Base-by-base conservation (phyloP, 2,329 filamentous ascomycete genomes). In the Fusarium lateritium region DNA sequence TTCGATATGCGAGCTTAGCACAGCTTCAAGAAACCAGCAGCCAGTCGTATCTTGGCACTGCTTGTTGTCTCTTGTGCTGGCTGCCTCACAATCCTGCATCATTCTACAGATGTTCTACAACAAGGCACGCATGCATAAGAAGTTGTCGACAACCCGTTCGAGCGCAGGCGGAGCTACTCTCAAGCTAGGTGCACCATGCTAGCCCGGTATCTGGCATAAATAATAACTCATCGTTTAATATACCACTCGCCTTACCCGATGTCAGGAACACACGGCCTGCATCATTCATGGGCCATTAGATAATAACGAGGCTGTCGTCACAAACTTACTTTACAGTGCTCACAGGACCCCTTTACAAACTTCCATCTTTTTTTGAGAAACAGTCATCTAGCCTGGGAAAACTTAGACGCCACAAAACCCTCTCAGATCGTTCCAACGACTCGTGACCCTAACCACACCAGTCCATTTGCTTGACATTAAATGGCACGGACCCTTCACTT, bases 321-420 rank as follows among this genome's bases (percentile, higher is more conserved):
- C 40, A 28, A 49, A 44, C 22, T 44, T 34, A 45, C 40, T 51
- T 45, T 45, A 56, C 40, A 46, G 45, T 56, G n/a, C 42, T 62
- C 44, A 61, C 54, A 56, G 36, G 44, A n/a, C 38, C 55, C 54
- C 47, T 52, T 62, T 28, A 24, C 61, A 40, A 39, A 53, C 50
- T 26, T 44, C 22, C 22, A 24, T 28, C 40, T 62, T 73, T 62
- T 73, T 71, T 65, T 53, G 63, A 58, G 72, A 70, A 54, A 62
- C 50, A 62, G 62, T 44, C 57, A 43, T 54, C 42, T 56, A 58
- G 62, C 56, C 56, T 61, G 56, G 54, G 40, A 55, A 67, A 71
- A 72, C 61, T 65, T 36, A 60, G 55, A 49, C 70, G 70, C 72
- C 72, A 74, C 70, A 28, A 22, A 56, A 50, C 56, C 60, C 22